A percentile compares a stretch with the other conserved stretches of the same genome.
phyloP scores from a whole-genome alignment of 2,329 filamentous ascomycete genomes.

The Botryotinia narcissicola region DNA sequence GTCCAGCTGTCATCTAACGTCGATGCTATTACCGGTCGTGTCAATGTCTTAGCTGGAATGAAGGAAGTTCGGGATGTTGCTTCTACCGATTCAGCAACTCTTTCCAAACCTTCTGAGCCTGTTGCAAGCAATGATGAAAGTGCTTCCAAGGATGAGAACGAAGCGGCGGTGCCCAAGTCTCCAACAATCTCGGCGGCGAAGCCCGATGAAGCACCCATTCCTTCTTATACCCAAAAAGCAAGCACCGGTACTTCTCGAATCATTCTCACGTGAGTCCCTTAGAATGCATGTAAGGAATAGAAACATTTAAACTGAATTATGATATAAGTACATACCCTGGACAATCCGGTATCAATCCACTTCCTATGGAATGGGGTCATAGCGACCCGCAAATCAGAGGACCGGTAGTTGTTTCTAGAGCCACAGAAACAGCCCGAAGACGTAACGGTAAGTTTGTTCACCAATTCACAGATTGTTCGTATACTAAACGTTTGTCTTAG shows the following conservation, averaged over 20 bases:
- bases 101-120: constrained; percentile 23
- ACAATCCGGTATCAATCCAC: constrained; percentile 89
- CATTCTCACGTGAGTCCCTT: constrained; percentile 54
- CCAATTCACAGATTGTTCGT: not conserved
- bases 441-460: constrained; percentile 64
- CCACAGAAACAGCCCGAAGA: constrained; percentile 70
- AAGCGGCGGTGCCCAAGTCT: constrained; percentile 33
- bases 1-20: constrained; percentile 53
- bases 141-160: constrained; percentile 27
- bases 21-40: constrained; percentile 58
- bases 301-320: constrained; percentile 5
- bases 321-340: constrained; percentile 74
- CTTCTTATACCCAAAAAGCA: constrained; percentile 33
- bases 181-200: constrained; percentile 36
- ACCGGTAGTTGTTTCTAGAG: constrained; percentile 82
- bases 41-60: constrained; percentile 59
- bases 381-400: constrained; percentile 72
- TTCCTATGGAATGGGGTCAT: constrained; percentile 84
- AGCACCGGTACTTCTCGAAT: constrained; percentile 53
- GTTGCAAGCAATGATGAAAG: constrained; percentile 22
- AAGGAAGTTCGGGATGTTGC: constrained; percentile 55
- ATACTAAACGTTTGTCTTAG: constrained; percentile 40
- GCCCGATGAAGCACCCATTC: constrained; percentile 25
- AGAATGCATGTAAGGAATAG: not conserved
- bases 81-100: constrained; percentile 17